phyloP scores from a whole-genome alignment of 2,329 filamentous ascomycete species.

The Aspergillus hortae region DNA sequence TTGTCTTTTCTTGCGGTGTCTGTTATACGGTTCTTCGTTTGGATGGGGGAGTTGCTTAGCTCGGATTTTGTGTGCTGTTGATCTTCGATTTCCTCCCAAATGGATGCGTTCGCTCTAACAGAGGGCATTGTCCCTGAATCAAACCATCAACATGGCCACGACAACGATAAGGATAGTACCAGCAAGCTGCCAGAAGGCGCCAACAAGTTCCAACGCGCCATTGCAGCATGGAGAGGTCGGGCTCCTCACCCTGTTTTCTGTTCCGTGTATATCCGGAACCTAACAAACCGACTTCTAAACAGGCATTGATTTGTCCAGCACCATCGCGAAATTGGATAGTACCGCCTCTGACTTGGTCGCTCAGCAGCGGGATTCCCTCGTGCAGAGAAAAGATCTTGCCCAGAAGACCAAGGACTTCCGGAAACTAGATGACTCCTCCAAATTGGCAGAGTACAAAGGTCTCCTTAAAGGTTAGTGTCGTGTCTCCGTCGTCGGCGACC shows the following conservation, averaged over 20 bases:
- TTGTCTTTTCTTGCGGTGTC: conserved; percentile 7
- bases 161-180: conserved; percentile 21
- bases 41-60: conserved; percentile 20
- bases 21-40: conserved; percentile 14
- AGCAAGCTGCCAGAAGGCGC: conserved; percentile 52
- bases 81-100: conserved; percentile 17
- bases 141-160: conserved; percentile 24
- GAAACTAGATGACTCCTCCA: conserved; percentile 84
- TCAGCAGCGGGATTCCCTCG: conserved; percentile 90
- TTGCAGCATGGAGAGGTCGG: conserved; percentile 93
- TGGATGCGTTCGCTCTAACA: conserved; percentile 44
- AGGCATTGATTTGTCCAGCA: conserved; percentile 83
- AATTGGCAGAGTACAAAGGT: conserved; percentile 83
- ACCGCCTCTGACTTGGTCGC: conserved; percentile 93
- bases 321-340: conserved; percentile 82
- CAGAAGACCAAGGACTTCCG: conserved; percentile 98
- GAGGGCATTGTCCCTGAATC: conserved; percentile 35
- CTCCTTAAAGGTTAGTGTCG: conserved; percentile 69
- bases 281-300: conserved; percentile 9
- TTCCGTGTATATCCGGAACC: not conserved
- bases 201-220: conserved; percentile 96
- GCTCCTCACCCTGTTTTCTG: not conserved
- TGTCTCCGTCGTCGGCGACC: not conserved
- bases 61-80: not conserved
- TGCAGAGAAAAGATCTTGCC: conserved; percentile 95